A percentile compares a stretch with the other conserved stretches of the same genome.
Evolutionary conservation across 805 yeast genomes (phyloP).

Genomic region (Suhomyces vadensis): DNA sequence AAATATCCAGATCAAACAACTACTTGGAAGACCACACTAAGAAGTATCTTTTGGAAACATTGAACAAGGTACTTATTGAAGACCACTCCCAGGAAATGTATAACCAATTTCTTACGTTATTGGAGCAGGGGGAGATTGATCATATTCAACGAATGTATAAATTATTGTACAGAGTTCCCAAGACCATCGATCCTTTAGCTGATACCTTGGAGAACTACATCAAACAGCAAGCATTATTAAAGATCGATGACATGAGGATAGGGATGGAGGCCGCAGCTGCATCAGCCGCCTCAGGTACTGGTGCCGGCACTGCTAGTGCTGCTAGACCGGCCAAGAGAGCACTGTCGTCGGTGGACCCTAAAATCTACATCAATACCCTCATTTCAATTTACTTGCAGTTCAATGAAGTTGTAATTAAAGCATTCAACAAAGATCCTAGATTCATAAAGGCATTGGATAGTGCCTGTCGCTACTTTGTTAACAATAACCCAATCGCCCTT

Average conservation of each 20-base stretch:
- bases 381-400: slow-evolving; percentile 69
- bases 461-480: slow-evolving; percentile 84
- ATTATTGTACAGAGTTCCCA: slow-evolving; percentile 74
- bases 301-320: slow-evolving; percentile 12
- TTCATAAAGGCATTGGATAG: slow-evolving; percentile 86
- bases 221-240: slow-evolving; percentile 45
- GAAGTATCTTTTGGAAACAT: slow-evolving; percentile 68
- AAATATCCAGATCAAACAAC: slow-evolving; percentile 71
- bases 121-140: slow-evolving; percentile 68
- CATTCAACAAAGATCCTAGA: slow-evolving; percentile 72
- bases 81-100: slow-evolving; percentile 77
- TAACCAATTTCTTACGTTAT: slow-evolving; percentile 69
- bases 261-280: slow-evolving; percentile 30
- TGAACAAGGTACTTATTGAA: slow-evolving; percentile 75
- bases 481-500: slow-evolving; percentile 76
- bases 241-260: slow-evolving; percentile 55
- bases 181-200: slow-evolving; percentile 77
- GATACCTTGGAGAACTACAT: slow-evolving; percentile 72
- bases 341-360: slow-evolving; percentile 56
- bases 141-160: slow-evolving; percentile 79
- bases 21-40: slow-evolving; percentile 86
- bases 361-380: slow-evolving; percentile 74
- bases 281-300: slow-evolving; percentile 2
- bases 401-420: slow-evolving; percentile 58
- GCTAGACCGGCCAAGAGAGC: slow-evolving; percentile 17